Evolutionary conservation across 176 grass and related monocot species (phyloP).

Genomic region (Phoenix dactylifera): DNA sequence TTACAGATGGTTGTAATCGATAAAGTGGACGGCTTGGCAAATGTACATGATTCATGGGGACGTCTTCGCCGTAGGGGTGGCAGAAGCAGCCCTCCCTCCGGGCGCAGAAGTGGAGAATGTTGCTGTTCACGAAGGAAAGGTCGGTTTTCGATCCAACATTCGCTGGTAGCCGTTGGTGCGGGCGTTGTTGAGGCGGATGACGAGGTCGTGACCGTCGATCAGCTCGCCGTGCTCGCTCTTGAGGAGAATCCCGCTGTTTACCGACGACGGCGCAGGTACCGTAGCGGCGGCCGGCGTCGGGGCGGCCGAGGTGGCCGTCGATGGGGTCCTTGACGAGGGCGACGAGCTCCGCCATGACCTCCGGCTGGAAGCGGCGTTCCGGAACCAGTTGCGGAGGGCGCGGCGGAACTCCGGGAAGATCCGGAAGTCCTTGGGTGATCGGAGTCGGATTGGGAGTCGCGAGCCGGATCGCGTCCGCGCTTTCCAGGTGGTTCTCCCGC

Average conservation of each 20-base stretch:
- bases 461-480: background rate
- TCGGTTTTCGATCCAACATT: conserved; percentile 44
- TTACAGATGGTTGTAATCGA: conserved; percentile 60
- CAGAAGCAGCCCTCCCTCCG: conserved; percentile 40
- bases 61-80: conserved; percentile 33
- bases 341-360: conserved; percentile 57
- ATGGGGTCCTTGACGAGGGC: conserved; percentile 62
- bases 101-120: conserved; percentile 43
- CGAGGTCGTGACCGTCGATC: conserved; percentile 55
- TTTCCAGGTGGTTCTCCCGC: conserved; percentile 26
- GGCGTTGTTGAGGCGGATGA: conserved; percentile 85
- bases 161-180: conserved; percentile 18
- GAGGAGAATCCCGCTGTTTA: conserved; percentile 53
- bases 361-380: conserved; percentile 38
- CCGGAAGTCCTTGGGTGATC: conserved; percentile 11
- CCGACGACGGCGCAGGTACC: conserved; percentile 45
- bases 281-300: background rate
- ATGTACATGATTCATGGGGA: conserved; percentile 63
- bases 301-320: conserved; percentile 24
- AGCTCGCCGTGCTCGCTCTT: conserved; percentile 20
- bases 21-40: conserved; percentile 59
- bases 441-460: conserved; percentile 1
- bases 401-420: conserved; percentile 13
- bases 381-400: conserved; percentile 33
- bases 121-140: conserved; percentile 68